Conservation (phyloP, 164 flowering plant species). For the Chloranthus sessilifolius region DNA sequence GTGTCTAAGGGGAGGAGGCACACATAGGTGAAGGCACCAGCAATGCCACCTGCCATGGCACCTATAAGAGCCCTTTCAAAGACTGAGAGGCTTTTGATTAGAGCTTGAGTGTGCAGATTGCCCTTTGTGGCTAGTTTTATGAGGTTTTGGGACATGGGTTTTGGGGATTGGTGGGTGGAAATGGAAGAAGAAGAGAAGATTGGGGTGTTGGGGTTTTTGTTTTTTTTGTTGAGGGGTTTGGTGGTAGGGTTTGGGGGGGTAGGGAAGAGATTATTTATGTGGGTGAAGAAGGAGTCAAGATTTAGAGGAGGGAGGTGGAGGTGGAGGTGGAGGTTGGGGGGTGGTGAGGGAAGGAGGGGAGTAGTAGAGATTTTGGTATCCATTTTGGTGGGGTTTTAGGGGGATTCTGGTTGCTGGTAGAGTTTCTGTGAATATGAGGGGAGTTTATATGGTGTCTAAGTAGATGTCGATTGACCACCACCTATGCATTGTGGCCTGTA, state of each 20-base stretch:
- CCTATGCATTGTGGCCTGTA: too few relatives aligned
- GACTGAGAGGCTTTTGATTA: slow-evolving; percentile 44
- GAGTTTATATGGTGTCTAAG: too few relatives aligned
- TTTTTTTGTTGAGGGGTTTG: slow-evolving; percentile 8
- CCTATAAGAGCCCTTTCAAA: slow-evolving; percentile 76
- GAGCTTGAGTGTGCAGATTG: slow-evolving; percentile 25
- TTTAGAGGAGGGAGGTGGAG: slow-evolving; percentile 8
- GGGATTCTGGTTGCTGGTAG: too few relatives aligned
- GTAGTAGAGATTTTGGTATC: slow-evolving; percentile 15
- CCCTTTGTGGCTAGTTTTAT: slow-evolving; percentile 24
- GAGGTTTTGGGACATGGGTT: slow-evolving; percentile 23
- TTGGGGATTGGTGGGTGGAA: slow-evolving; percentile 8
- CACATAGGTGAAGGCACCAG: slow-evolving; percentile 90
- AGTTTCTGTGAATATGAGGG: too few relatives aligned
- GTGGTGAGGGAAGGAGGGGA: slow-evolving; percentile 11
- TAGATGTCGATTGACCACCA: too few relatives aligned
- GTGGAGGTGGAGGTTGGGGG: not conserved
- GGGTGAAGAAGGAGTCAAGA: slow-evolving; percentile 27
- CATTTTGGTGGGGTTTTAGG: too few relatives aligned
- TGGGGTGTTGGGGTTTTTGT: slow-evolving; percentile 1
- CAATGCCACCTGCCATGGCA: slow-evolving; percentile 76
- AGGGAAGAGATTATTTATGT: slow-evolving; percentile 28
- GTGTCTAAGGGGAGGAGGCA: slow-evolving; percentile 88
- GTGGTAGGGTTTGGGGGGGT: slow-evolving; percentile 10
- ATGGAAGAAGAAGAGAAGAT: slow-evolving; percentile 30